Base-by-base conservation (phyloP, 2,329 filamentous ascomycete genomes). In the Xylariales sp. region DNA sequence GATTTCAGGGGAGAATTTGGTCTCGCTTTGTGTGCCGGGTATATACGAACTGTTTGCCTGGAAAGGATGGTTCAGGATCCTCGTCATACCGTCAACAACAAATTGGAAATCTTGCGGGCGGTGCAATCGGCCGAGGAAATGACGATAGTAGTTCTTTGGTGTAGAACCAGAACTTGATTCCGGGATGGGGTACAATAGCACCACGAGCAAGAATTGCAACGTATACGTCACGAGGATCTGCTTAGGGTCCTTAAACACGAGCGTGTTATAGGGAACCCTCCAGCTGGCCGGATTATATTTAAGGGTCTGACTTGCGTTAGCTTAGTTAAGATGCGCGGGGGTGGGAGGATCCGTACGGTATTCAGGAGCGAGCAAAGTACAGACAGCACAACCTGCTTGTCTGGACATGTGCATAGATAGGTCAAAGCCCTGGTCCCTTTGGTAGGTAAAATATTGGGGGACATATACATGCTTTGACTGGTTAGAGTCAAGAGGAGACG, bases 71-170 rank as follows among this genome's bases (percentile, higher is more conserved):
- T 94, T 93, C 35, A 98, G 69, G 33, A 97, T 87, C 51, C 89
- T 80, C 1, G 84, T 90, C 83, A 96, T 95, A 33, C 90, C 90
- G 56, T 96, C 90, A 10, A 94, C 87, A 17, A 97, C 81, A 57
- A 98, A 98, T 59, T 98, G 93, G 54, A 98, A 97, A 59, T 98
- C 93, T 59, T 96, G 89, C 1, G 91, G 87, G 32, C 93, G 80
- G 63, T 97, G 93, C 31, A 98, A 65, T 25, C 91, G 80, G 20
- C 93, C 88, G 20, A 95, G 77, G 49, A 94, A 96, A 60, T 96
- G 88, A 13, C 93, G 85, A 59, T 94, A 97, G 55, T 83, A 91
- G 60, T 98, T 98, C 67, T 94, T 95, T 5, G 83, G 79, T 1
- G 81, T 72, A 8, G 74, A 57, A 4, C 74, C 76, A 32, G 75